Evolutionary conservation across 305 asterid genomes (phyloP), one percentile per base, ranked within the genome.

Genomic region (Nicotiana rustica): DNA sequence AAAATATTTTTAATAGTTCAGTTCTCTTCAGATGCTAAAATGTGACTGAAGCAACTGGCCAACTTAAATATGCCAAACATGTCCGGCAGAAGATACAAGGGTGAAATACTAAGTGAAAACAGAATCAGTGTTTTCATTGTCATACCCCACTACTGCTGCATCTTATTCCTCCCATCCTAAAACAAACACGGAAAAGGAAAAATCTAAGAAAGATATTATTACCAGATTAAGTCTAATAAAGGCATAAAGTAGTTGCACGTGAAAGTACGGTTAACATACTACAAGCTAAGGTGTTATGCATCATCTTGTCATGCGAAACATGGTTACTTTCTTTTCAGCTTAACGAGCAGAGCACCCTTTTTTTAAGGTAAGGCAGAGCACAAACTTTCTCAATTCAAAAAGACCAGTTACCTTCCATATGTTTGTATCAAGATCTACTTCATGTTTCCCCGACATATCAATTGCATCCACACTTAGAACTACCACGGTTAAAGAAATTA

Each of bases 401-500:
- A 79, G 12, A 79, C 82, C 75, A 57, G 86, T 83, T 84, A 92
- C 99, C 96, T 96, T 96, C 99, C 99, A 96, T 84, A 96, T 96
- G 85, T 91, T 96, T 77, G 99, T 96, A 89, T 96, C 98, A 82
- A 96, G 98, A 90, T 96, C 99, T 80, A 96, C 99, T 92, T 96
- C 99, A 90, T 96, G 99, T 90, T 95, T 96, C 84, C 99, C 99
- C 1, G 99, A 96, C 96, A 96, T 91, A 85, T 96, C 99, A 77
- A 96, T 93, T 77, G 99, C 99, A 82, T 96, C 99, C 44, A 96
- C 93, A 70, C 99, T 96, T 82, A 95, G 84, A 88, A 95, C 98
- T 95, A 93, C 88, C 91, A 80, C 61, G 55, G 84, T 29, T 81
- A 68, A 79, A 83, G 1, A 79, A 57, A 81, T 69, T 79, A 4